Conservation (phyloP, 2,329 filamentous ascomycete species). For the Gaeumannomyces sp. region DNA sequence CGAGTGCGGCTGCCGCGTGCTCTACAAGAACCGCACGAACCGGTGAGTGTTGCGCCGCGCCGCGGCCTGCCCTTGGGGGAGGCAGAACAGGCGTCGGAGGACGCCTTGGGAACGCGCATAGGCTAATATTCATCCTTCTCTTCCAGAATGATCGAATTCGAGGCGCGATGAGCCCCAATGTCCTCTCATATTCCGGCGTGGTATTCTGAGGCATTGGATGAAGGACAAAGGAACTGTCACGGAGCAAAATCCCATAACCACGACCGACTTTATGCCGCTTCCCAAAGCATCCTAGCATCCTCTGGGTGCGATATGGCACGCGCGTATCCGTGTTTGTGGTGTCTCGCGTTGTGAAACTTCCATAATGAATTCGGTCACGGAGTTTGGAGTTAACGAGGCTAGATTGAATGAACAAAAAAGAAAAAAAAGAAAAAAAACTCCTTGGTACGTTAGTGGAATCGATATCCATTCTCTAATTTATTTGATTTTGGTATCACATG, state of each 20-base stretch:
- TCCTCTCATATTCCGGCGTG: neutral
- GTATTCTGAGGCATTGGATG: neutral
- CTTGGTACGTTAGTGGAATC: no score
- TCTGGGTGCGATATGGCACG: neutral
- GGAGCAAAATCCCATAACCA: neutral
- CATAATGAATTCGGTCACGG: neutral
- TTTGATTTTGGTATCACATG: slow-evolving; percentile 9
- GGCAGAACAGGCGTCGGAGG: neutral
- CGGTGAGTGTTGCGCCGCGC: slow-evolving; percentile 53
- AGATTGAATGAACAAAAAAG: neutral
- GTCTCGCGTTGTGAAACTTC: neutral
- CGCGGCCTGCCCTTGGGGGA: neutral
- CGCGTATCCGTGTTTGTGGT: neutral
- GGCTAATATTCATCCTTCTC: slow-evolving; percentile 10
- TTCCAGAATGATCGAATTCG: slow-evolving; percentile 82
- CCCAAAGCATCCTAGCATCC: no score
- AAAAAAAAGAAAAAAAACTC: neutral
- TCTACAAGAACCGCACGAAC: slow-evolving; percentile 98
- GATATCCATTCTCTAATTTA: neutral
- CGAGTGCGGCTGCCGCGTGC: slow-evolving; percentile 87
- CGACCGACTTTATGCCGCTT: neutral
- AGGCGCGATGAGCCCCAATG: slow-evolving; percentile 60
- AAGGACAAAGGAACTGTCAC: neutral
- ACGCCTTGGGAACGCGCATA: neutral
- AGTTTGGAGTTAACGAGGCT: neutral